Base-by-base conservation (phyloP, 352 stramenopile genomes). In the Phytophthora aleatoria region DNA sequence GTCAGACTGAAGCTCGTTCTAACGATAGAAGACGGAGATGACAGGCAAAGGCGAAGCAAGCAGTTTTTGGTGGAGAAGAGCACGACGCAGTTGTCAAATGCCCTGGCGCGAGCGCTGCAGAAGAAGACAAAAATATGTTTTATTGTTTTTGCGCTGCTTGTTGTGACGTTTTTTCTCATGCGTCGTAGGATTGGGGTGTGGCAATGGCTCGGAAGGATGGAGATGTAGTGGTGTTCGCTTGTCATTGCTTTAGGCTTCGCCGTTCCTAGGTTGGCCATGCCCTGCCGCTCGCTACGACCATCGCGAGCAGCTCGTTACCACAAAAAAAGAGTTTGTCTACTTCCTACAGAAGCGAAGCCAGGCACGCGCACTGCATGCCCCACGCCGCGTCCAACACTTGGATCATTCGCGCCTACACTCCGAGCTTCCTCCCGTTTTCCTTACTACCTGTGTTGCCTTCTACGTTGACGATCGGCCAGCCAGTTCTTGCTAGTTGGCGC, bases 401-500 rank as follows among this genome's bases (percentile, higher is more conserved):
- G 64, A 77, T 74, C 60, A 71, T 71, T 71, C 60, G 57, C 64
- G 69, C 61, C 65, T 61, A 51, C 35, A 56, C 64, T 67, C 47
- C 42, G 53, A 50, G 50, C 62, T 72, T 64, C 63, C 54, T 58
- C 65, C 56, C 48, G 51, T 38, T 54, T 64, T n/a, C 27, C 63
- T 56, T 61, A 50, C 64, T 76, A 60, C 48, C 66, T 60, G 39
- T 11, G 38, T 39, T 62, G 30, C 33, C 51, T 44, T 62, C 63
- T 65, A 69, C 50, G 45, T 36, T 20, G 20, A 20, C 20, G 20
- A 20, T 20, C 20, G 1, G 20, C 20, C 20, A 20, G 20, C 20
- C 20, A 20, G 20, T 20, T 20, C 20, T 20, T 20, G 20, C 79
- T 88, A 95, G 58, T 89, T 91, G 28, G 85, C 82, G 35, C 87